Evolutionary conservation across 139 green algal genomes (phyloP), one percentile per base, ranked within the genome.

Genomic region (Asterochloris sp.): DNA sequence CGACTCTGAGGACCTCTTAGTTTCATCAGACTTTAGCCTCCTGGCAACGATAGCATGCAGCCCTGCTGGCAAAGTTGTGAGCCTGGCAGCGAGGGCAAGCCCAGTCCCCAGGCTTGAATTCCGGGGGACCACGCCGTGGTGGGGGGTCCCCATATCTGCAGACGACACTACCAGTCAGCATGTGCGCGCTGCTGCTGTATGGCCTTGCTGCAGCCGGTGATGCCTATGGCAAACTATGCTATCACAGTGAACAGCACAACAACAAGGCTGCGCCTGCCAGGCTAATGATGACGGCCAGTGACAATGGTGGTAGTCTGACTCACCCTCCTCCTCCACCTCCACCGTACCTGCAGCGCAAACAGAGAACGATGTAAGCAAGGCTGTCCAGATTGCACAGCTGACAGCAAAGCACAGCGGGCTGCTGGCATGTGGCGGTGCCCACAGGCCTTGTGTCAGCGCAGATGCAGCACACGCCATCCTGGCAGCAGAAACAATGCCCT

Each of bases 21-120:
- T 6, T 6, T 54, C 38, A 54, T 54, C 38, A 54, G 38, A 54
- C 38, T 54, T 88, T 88, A 77, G 69, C 13, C 71, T 67, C 80
- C 63, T 83, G 63, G 68, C 87, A 90, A n/a, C 79, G 82, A 67
- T 87, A 90, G 87, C 87, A 90, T 23, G 62, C 71, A 76, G 74
- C 63, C 27, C 87, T 85, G 62, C 75, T 83, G 67, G 87, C 87
- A 85, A 90, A 90, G 73, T 89, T 89, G 81, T 90, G 87, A 63
- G 81, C 78, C 24, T 66, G 67, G 87, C 87, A 90, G 71, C 26
- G 77, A 54, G 27, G 47, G 81, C 87, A 90, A 13, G 82, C 77
- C 87, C 87, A 90, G 81, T 90, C 87, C 17, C 87, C 87, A 27
- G 76, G 61, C 60, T 78, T 73, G 80, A 79, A 84, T 9, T 29